Evolutionary conservation across 163 green algal genomes (phyloP).

Genomic region (Chlorella variabilis): DNA sequence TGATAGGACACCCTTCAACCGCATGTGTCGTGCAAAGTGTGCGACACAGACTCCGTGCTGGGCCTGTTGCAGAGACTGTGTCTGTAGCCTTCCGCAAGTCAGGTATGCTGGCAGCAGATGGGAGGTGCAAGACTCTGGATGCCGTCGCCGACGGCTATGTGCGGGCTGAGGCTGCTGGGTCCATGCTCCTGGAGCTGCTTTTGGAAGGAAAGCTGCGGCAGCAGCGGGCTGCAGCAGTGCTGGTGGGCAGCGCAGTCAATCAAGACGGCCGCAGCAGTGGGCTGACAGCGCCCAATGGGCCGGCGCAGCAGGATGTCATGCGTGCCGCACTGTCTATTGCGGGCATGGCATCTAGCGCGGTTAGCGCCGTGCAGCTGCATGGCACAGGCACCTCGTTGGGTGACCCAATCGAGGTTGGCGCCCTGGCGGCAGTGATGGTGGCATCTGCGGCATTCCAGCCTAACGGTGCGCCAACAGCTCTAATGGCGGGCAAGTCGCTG

Average conservation of each 20-base stretch:
- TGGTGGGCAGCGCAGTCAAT: conserved; percentile 71
- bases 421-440: conserved; percentile 63
- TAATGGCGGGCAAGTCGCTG: conserved; percentile 68
- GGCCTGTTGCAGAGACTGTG: conserved; percentile 50
- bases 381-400: conserved; percentile 75
- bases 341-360: conserved; percentile 33
- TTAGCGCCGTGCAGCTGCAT: conserved; percentile 71
- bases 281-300: conserved; percentile 87
- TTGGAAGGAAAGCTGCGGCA: not conserved
- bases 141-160: conserved; percentile 89
- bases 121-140: conserved; percentile 93
- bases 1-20: too few species aligned
- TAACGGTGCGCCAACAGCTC: not conserved
- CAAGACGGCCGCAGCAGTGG: conserved; percentile 88
- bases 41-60: too few species aligned
- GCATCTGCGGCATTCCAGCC: not conserved
- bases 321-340: conserved; percentile 51
- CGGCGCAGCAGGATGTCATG: conserved; percentile 81
- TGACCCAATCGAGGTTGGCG: conserved; percentile 88
- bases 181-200: conserved; percentile 28
- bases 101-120: conserved; percentile 86
- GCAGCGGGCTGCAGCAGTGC: conserved; percentile 6
- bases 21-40: too few species aligned
- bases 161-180: conserved; percentile 68
- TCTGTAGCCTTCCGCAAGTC: conserved; percentile 57